Evolutionary conservation across 1,284 basidiomycete species (phyloP), one percentile per base, ranked within the genome.

Genomic region (Cryptococcus sp.): DNA sequence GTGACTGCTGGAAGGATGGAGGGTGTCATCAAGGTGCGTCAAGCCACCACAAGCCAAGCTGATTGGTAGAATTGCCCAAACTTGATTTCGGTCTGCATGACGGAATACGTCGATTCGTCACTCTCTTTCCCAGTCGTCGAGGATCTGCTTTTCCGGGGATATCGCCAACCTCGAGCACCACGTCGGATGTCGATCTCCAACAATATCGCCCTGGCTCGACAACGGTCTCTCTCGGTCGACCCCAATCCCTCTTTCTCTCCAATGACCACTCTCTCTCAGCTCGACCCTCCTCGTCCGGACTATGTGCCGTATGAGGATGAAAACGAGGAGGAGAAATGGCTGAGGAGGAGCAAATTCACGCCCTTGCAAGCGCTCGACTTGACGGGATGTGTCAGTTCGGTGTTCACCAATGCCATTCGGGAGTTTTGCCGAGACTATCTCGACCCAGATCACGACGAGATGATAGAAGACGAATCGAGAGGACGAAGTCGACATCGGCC

Each of bases 61-160:
- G 45, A 6, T 18, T 12, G 25, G 33, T 58, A 90, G 86, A 88
- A 92, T 79, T 82, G 85, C 71, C 87, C 87, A 0, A 89, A 87
- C 60, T 75, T 94, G 22, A 77, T 78, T 12, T 79, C 83, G 2
- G 87, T 94, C 57, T 89, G 88, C 25, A 89, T 88, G n/a, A 94
- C 90, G 0, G 91, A 94, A 69, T 95, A 93, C 66, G 94, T 95
- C 86, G 91, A 95, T 60, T 87, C 89, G 2, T 84, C 91, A 1
- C 76, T 95, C 39, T 86, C 84, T 7, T 75, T 86, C 22, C 76
- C 82, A 0, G 89, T 95, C 2, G 74, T 95, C 21, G 85, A 84
- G 50, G 91, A 94, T 62, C 75, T 95, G 7, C 83, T 95, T 62
- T 80, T 94, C 55, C 83, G 91, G 25, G 90, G 90, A 0, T 69